phyloP scores from a whole-genome alignment of 1,284 basidiomycete genomes.

The Anthracocystis walkeri region DNA sequence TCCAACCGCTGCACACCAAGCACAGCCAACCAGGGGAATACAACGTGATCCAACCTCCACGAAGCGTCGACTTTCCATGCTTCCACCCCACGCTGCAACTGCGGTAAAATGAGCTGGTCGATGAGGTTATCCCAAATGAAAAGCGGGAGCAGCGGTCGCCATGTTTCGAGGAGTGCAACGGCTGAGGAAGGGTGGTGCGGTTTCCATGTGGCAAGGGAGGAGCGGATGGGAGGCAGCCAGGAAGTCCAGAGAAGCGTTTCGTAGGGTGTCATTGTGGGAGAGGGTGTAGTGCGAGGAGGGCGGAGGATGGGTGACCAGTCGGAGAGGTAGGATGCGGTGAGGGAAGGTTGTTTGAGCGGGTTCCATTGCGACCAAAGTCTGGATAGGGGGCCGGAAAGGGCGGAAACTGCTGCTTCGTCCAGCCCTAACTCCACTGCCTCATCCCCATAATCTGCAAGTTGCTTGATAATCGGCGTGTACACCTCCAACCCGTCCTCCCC shows the following conservation, averaged over 20 bases:
- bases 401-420: conserved; percentile 86
- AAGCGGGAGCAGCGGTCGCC: conserved; percentile 85
- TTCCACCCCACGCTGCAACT: conserved; percentile 84
- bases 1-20: conserved; percentile 81
- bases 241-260: conserved; percentile 92
- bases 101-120: conserved; percentile 93
- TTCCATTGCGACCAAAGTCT: background rate
- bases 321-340: conserved; percentile 74
- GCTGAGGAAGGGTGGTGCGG: conserved; percentile 80
- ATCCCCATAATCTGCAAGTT: conserved; percentile 21
- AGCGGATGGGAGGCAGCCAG: conserved; percentile 94
- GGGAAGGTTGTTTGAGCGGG: conserved; percentile 76
- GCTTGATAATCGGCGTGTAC: conserved; percentile 32
- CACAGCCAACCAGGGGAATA: conserved; percentile 93
- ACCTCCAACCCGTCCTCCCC: conserved; percentile 15
- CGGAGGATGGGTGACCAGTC: conserved; percentile 79
- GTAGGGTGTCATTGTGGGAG: conserved; percentile 85
- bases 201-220: conserved; percentile 83
- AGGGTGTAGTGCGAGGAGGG: conserved; percentile 65
- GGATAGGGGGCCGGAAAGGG: too few species aligned
- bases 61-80: conserved; percentile 74
- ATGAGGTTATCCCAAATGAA: conserved; percentile 95
- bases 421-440: conserved; percentile 34
- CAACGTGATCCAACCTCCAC: conserved; percentile 77
- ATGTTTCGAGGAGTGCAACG: conserved; percentile 85